Base-by-base conservation (phyloP, 305 asterid genomes). In the Fraxinus greggii region DNA sequence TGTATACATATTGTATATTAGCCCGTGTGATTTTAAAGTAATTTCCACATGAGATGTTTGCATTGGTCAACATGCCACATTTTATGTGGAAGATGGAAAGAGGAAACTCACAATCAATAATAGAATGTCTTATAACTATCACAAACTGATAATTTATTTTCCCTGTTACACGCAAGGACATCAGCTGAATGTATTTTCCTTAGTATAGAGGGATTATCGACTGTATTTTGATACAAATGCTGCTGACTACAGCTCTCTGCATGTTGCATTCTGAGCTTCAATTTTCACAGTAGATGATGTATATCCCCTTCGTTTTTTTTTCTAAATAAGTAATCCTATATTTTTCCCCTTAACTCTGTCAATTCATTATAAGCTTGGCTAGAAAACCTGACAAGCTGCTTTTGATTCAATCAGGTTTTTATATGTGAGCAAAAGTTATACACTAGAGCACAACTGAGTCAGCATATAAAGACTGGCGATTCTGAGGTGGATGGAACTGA, bases 401-500 rank as follows among this genome's bases (percentile, higher is more conserved):
- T 61, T 76, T 80, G 74, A 45, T 86, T 82, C 72, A 24, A 72
- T 85, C 87, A 97, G 99, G 90, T 92, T 83, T 95, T 97, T 88
- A 93, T 97, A 76, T 95, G 98, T 84, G 99, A 97, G 89, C 99
- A 97, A 86, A 97, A 95, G 86, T 83, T 95, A 80, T 97, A 94
- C 88, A 89, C 95, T 5, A 92, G 93, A 87, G 87, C 95, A 76
- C 98, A 97, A 86, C 91, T 97, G 65, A 90, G 87, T 81, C 97
- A 91, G 84, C 99, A 97, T 87, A 91, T 81, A 78, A 85, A 86
- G 84, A 91, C 96, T 4, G 98, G 99, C 69, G 97, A 97, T 80
- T 94, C 98, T 29, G 97, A 93, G 90, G 99, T 94, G 83, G 99
- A 97, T 89, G 99, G 99, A 85, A 92, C 91, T 79, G 99, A 95